Evolutionary conservation across 495 filamentous ascomycete genomes (phyloP).

Genomic region (Annulohypoxylon stygium): DNA sequence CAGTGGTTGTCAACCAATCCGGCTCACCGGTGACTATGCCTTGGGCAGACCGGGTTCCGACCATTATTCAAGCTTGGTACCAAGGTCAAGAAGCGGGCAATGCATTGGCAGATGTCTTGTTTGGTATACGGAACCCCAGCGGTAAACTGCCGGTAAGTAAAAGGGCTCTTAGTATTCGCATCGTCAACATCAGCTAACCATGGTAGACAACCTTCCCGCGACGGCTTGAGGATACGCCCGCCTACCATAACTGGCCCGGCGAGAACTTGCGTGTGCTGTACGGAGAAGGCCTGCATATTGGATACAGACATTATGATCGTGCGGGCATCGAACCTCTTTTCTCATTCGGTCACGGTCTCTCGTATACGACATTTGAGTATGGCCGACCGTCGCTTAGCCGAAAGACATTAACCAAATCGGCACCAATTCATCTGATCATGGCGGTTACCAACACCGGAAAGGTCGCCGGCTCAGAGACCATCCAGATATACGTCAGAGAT

Average conservation of each 20-base stretch:
- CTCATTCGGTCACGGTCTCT: slow-evolving; percentile 86
- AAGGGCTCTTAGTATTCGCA: neutral
- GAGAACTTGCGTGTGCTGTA: slow-evolving; percentile 83
- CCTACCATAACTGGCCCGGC: slow-evolving; percentile 86
- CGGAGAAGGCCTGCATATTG: slow-evolving; percentile 86
- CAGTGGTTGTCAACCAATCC: slow-evolving; percentile 84
- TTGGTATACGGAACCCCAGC: slow-evolving; percentile 85
- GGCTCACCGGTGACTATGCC: slow-evolving; percentile 90
- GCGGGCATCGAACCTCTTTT: slow-evolving; percentile 74
- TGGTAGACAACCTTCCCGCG: slow-evolving; percentile 73
- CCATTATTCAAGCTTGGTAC: slow-evolving; percentile 83
- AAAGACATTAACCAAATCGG: slow-evolving; percentile 63
- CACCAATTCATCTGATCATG: slow-evolving; percentile 70
- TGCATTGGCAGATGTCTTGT: slow-evolving; percentile 86
- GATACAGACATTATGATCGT: slow-evolving; percentile 86
- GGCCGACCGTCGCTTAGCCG: slow-evolving; percentile 67
- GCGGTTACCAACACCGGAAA: slow-evolving; percentile 77
- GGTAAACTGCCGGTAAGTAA: slow-evolving; percentile 79
- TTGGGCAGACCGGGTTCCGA: slow-evolving; percentile 76
- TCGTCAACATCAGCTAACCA: slow-evolving; percentile 45
- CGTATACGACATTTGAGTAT: slow-evolving; percentile 82
- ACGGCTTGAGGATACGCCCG: slow-evolving; percentile 81
- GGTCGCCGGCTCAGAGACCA: slow-evolving; percentile 76
- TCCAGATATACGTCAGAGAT: slow-evolving; percentile 81
- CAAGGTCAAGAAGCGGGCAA: slow-evolving; percentile 92